Percentiles rank a stretch among this genome's conserved stretches.
Conservation (phyloP, 225 moss, liverwort and hornwort genomes). For the Physcomitrellopsis africana region DNA sequence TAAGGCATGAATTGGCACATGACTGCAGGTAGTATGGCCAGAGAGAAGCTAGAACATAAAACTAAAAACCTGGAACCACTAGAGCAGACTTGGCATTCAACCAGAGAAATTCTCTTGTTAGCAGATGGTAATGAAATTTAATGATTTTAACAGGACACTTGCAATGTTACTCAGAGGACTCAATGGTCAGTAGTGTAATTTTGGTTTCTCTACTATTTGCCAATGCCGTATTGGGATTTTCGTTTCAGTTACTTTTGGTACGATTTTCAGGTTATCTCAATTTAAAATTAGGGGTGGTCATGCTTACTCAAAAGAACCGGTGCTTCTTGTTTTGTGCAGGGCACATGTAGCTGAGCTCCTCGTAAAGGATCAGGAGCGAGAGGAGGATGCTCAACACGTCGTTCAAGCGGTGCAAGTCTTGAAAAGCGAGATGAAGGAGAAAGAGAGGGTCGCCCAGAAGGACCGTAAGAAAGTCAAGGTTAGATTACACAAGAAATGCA, state of each 20-base stretch:
- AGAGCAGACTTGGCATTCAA: not conserved
- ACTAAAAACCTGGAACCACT: not conserved
- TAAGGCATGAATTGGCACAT: slow-evolving; percentile 61
- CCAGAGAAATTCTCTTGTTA: not conserved
- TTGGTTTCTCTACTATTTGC: too few species aligned
- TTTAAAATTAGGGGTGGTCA: not conserved
- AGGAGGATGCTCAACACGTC: slow-evolving; percentile 49
- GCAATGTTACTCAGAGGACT: too few species aligned
- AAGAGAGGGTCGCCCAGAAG: slow-evolving; percentile 47
- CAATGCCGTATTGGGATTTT: not conserved
- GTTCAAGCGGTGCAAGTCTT: slow-evolving; percentile 51
- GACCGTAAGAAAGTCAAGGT: slow-evolving; percentile 63
- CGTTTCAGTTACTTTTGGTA: not conserved
- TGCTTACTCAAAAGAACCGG: slow-evolving; percentile 1
- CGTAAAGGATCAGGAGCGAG: slow-evolving; percentile 52
- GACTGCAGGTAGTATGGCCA: slow-evolving; percentile 57
- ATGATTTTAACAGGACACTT: not conserved
- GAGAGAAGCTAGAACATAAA: not conserved
- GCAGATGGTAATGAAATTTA: not conserved
- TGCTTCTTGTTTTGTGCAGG: slow-evolving; percentile 35
- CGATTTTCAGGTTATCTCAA: slow-evolving; percentile 19
- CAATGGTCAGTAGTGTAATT: too few species aligned
- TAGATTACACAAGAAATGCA: slow-evolving; percentile 24
- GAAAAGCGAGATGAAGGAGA: slow-evolving; percentile 53
- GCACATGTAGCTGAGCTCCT: slow-evolving; percentile 53